A percentile compares a stretch with the other conserved stretches of the same genome.
Evolutionary conservation across 1,284 basidiomycete species (phyloP).

Genomic region (Cryptococcus neoformans): DNA sequence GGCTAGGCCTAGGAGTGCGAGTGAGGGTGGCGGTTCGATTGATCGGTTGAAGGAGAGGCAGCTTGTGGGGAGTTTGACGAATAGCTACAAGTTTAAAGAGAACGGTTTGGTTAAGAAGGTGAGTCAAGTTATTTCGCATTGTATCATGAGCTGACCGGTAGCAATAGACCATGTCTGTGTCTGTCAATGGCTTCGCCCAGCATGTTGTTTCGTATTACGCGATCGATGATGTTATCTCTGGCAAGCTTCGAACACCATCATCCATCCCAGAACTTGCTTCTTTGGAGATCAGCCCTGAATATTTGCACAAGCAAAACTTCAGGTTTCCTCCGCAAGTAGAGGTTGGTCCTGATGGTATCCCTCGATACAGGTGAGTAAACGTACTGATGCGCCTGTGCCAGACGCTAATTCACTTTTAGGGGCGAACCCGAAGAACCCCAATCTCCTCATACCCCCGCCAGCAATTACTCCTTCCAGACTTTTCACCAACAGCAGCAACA

Average conservation of each 20-base stretch:
- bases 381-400: background rate
- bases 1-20: constrained; percentile 25
- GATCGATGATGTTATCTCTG: constrained; percentile 83
- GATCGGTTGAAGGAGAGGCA: constrained; percentile 72
- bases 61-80: constrained; percentile 82
- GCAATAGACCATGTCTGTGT: constrained; percentile 82
- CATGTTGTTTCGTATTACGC: constrained; percentile 97
- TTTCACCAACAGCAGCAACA: constrained; percentile 7
- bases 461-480: constrained; percentile 17
- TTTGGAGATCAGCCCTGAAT: constrained; percentile 81
- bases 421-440: constrained; percentile 38
- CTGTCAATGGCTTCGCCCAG: constrained; percentile 78
- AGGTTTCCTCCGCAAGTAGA: constrained; percentile 85
- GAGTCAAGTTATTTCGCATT: constrained; percentile 24
- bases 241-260: constrained; percentile 81
- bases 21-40: constrained; percentile 47
- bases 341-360: constrained; percentile 72
- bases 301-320: constrained; percentile 86
- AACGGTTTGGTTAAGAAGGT: constrained; percentile 96
- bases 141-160: background rate
- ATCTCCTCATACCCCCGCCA: constrained; percentile 25
- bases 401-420: constrained; percentile 10
- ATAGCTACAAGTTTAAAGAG: constrained; percentile 84
- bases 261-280: constrained; percentile 82
- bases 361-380: constrained; percentile 61